Evolutionary conservation across 805 yeast species (phyloP).

Genomic region (Cyberlindnera xylosilytica): DNA sequence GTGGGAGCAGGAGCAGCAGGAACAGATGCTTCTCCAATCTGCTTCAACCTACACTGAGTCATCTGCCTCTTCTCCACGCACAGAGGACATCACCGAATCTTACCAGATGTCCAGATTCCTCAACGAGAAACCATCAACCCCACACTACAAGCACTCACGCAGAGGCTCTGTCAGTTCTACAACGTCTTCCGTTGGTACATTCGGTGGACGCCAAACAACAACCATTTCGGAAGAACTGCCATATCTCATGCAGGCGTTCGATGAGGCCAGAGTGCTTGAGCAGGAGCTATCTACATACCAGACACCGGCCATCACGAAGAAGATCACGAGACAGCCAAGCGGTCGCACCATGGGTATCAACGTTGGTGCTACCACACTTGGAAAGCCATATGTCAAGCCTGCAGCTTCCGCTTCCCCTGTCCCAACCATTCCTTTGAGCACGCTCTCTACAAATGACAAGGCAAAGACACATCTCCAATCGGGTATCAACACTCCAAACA

Average conservation of each 20-base stretch:
- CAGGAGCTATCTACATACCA: slow-evolving; percentile 38
- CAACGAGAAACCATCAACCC: slow-evolving; percentile 7
- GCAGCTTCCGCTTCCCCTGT: slow-evolving; percentile 2
- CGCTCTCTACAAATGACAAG: slow-evolving; percentile 8
- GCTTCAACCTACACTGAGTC: slow-evolving; percentile 8
- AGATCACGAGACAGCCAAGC: slow-evolving; percentile 1
- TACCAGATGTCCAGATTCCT: slow-evolving; percentile 13
- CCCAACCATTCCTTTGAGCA: slow-evolving; percentile 4
- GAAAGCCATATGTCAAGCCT: neutral
- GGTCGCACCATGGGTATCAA: slow-evolving; percentile 5
- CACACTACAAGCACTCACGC: slow-evolving; percentile 12
- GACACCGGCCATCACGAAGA: neutral
- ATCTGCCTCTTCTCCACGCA: slow-evolving; percentile 10
- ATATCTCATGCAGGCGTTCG: slow-evolving; percentile 60
- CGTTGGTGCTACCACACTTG: neutral
- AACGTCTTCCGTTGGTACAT: slow-evolving; percentile 29
- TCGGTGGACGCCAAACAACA: slow-evolving; percentile 33
- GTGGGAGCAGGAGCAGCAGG: slow-evolving; percentile 21
- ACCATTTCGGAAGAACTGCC: slow-evolving; percentile 66
- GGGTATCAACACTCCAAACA: slow-evolving; percentile 14
- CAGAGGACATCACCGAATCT: slow-evolving; percentile 6
- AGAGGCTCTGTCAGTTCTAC: slow-evolving; percentile 23
- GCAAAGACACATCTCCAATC: slow-evolving; percentile 16
- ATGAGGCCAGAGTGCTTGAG: slow-evolving; percentile 56
- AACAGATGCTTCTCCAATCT: slow-evolving; percentile 7